These are phyloP conservation scores for Yueomyces sinensis DNA, from an alignment of 805 yeast genomes.

Conservation along the genomic window DNA sequence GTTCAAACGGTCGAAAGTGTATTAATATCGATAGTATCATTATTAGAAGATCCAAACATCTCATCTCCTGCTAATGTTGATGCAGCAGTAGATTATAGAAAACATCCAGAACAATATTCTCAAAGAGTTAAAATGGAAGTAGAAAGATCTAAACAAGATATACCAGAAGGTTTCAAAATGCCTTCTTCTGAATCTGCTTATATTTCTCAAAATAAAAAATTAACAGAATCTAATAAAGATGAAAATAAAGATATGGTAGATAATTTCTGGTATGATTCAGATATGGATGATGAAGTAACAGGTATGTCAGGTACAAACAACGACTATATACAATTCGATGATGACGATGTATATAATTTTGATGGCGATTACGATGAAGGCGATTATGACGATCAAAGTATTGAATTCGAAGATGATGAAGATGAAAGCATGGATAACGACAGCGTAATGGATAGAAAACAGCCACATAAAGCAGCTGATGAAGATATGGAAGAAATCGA, in stretches of 20 bases:
- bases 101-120: conserved; percentile 63
- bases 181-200: conserved; percentile 52
- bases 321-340: conserved; percentile 15
- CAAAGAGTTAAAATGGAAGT: conserved; percentile 70
- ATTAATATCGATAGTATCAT: conserved; percentile 76
- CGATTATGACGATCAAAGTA: conserved; percentile 32
- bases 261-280: conserved; percentile 69
- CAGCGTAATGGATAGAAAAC: conserved; percentile 24
- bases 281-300: conserved; percentile 49
- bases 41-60: conserved; percentile 87
- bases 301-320: conserved; percentile 33
- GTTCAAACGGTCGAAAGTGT: conserved; percentile 89
- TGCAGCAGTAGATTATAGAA: conserved; percentile 84
- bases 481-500: conserved; percentile 19
- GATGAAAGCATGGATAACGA: conserved; percentile 23
- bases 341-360: conserved; percentile 39
- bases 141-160: conserved; percentile 68
- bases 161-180: conserved; percentile 75
- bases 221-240: neutral
- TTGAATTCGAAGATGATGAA: conserved; percentile 18
- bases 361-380: conserved; percentile 27
- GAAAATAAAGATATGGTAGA: conserved; percentile 53
- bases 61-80: conserved; percentile 93
- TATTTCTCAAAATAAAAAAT: conserved; percentile 18
- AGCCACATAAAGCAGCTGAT: conserved; percentile 20